Base-by-base conservation (phyloP, 2,329 filamentous ascomycete genomes). In the Neonectria hederae region DNA sequence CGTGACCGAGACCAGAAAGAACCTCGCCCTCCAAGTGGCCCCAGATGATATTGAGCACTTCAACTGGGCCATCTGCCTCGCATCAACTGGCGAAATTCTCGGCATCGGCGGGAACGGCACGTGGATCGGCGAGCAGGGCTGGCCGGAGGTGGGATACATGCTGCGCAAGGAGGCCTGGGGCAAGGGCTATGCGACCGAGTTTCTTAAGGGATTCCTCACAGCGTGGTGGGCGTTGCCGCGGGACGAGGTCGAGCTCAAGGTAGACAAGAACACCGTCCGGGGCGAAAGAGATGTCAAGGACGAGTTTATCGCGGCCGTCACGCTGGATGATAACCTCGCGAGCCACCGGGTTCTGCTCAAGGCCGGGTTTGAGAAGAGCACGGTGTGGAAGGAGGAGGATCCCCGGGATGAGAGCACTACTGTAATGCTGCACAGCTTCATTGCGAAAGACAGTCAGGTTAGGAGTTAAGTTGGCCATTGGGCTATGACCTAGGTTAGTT, bases 141-240 rank as follows among this genome's bases (percentile, higher is more conserved):
- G 86, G 86, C 86, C 87, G 1, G 86, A 84, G 70, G 59, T 89
- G 26, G 87, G 87, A 22, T 90, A 90, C 74, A 82, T 88, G 78
- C 75, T 90, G 55, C 76, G 80, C 52, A 80, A 77, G 60, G 82
- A 85, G 68, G 71, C 76, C 58, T 90, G 87, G 87, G 84, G 85
- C 7, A 80, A 79, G 42, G 87, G 87, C 5, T 83, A 86, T 68
- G 86, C 83, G 35, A 87, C 84, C 1, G 87, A 90, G 76, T 85
- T 88, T 48, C 63, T 89, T 40, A 75, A 66, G 55, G 86, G 75
- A 1, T 84, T 84, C 56, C 65, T 86, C 13, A 65, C 71, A 11
- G 72, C 77, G 11, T 89, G 83, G 81, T 84, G 81, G 78, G 72
- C 73, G 56, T 78, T 89, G 67, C 83, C 83, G 38, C 77, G 86